Base-by-base conservation (phyloP, 2,329 filamentous ascomycete genomes). In the Apiospora kogelbergensis region DNA sequence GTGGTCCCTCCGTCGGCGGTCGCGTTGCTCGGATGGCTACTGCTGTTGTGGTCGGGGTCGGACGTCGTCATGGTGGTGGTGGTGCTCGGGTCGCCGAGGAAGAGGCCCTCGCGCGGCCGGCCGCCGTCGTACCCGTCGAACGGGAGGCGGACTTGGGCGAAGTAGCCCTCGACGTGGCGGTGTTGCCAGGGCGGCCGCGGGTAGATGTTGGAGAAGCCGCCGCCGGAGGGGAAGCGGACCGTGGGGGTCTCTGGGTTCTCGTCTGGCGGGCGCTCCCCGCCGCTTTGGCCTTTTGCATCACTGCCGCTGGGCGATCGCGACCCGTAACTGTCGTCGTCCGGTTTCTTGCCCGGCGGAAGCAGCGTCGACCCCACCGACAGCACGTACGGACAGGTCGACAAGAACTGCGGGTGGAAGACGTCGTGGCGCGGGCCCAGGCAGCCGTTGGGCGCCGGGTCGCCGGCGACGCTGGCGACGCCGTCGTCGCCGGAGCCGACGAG, bases 391-490 rank as follows among this genome's bases (percentile, higher is more conserved):
- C 86, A 88, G 33, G 79, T 80, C 0, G 81, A 74, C 1, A 75
- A 70, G 84, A 86, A 86, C 37, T 81, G 78, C 0, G 85, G 84
- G 45, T 81, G 81, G 76, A 86, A 88, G 26, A 84, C 81, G 42
- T 79, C 80, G 30, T 74, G 72, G 0, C 79, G 75, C 7, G 79
- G 78, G 1, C 81, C 82, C 3, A 81, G 72, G 42, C 80, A 81
- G 6, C 81, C 81, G 7, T 78, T 78, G 4, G 79, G 72, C 7
- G 70, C 67, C 0, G 30, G 45, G 41, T 70, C 71, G 1, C 72
- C 71, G 3, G 68, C 20, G 41, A 80, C 79, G 1, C 79, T 79
- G 7, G 80, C 84, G 0, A 85, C 83, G 15, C 84, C 84, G 22
- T 78, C 77, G 73, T 86, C 84, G 53, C 85, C 85, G 1, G 82